phyloP scores from a whole-genome alignment of 371 early-diverging fungal genomes.

The Mucor saturninus region DNA sequence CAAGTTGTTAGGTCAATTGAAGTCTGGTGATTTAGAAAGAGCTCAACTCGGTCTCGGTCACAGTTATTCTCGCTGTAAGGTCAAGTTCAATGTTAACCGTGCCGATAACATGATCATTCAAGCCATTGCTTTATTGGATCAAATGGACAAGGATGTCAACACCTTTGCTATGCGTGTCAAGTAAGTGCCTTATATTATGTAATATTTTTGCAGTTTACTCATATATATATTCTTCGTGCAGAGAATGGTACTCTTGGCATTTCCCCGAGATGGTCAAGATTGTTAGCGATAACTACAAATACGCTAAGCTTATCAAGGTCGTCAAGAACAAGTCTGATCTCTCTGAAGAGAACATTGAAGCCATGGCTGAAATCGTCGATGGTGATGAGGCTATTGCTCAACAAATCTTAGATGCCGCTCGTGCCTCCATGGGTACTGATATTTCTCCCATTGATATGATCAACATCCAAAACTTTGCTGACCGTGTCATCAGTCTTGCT shows the following conservation, averaged over 20 bases:
- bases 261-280: constrained; percentile 98
- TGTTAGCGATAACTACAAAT: constrained; percentile 90
- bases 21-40: constrained; percentile 89
- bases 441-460: constrained; percentile 93
- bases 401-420: constrained; percentile 92
- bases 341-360: constrained; percentile 74
- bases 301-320: constrained; percentile 84
- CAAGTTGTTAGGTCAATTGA: constrained; percentile 86
- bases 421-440: constrained; percentile 95
- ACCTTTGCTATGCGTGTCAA: constrained; percentile 88
- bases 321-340: constrained; percentile 92
- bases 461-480: constrained; percentile 94
- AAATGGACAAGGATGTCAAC: constrained; percentile 95
- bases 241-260: constrained; percentile 99
- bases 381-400: constrained; percentile 69
- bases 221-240: neutral
- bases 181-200: neutral
- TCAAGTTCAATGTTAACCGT: constrained; percentile 97
- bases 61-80: constrained; percentile 96
- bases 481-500: constrained; percentile 89
- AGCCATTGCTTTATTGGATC: constrained; percentile 88
- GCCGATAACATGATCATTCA: constrained; percentile 95
- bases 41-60: constrained; percentile 98
- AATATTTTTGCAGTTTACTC: no score
- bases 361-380: constrained; percentile 76